Evolutionary conservation across 768 basidiomycete species (phyloP).

Genomic region (Termitomyces sp.): DNA sequence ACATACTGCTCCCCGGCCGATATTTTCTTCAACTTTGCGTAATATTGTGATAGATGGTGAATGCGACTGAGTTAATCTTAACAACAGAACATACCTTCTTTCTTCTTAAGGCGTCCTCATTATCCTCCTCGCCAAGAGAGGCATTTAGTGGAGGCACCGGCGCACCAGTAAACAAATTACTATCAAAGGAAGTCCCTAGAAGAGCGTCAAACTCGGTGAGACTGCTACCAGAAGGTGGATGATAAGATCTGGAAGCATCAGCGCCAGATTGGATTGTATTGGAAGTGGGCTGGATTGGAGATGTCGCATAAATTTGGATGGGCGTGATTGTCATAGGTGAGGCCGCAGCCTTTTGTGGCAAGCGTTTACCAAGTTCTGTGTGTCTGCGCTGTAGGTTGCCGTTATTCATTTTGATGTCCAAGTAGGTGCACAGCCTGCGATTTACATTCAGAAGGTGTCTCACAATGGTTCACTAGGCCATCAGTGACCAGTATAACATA

Average conservation of each 20-base stretch:
- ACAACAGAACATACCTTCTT: slow-evolving; percentile 47
- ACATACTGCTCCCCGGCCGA: slow-evolving; percentile 66
- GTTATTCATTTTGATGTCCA: slow-evolving; percentile 89
- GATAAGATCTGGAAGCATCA: slow-evolving; percentile 8
- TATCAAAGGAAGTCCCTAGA: slow-evolving; percentile 6
- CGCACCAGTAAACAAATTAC: slow-evolving; percentile 1
- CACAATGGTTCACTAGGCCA: background rate
- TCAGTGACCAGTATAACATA: slow-evolving; percentile 45
- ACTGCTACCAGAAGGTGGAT: slow-evolving; percentile 4
- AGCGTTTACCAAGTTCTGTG: slow-evolving; percentile 31
- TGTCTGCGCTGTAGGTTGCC: slow-evolving; percentile 68
- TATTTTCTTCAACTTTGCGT: slow-evolving; percentile 39
- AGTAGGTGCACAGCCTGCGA: slow-evolving; percentile 59
- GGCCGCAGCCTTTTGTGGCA: slow-evolving; percentile 18
- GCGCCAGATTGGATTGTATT: slow-evolving; percentile 1
- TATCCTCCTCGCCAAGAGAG: slow-evolving; percentile 33
- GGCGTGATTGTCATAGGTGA: slow-evolving; percentile 20
- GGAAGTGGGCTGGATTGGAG: slow-evolving; percentile 20
- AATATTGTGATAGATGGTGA: background rate
- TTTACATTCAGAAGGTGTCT: background rate
- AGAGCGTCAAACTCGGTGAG: slow-evolving; percentile 9
- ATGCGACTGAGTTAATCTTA: background rate
- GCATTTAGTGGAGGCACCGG: background rate
- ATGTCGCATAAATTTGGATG: slow-evolving; percentile 32
- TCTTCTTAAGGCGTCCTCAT: slow-evolving; percentile 50